phyloP scores from a whole-genome alignment of 257 asterid genomes.

The Thymus mandschuricus region DNA sequence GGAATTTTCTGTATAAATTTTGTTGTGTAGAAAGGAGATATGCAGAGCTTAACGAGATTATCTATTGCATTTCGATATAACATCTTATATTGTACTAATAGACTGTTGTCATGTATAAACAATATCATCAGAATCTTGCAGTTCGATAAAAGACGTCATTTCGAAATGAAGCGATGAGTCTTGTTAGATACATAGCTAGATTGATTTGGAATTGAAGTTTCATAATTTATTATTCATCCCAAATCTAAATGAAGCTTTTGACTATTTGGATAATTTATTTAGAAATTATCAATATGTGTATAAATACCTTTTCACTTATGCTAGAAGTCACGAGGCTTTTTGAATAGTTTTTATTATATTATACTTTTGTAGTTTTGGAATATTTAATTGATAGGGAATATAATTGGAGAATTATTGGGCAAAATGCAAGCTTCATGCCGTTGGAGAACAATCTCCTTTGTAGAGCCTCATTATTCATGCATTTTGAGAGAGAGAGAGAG shows the following conservation, averaged over 20 bases:
- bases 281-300: background rate
- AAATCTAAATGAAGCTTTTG: background rate
- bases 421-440: constrained; percentile 23
- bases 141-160: no score
- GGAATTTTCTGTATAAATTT: no score
- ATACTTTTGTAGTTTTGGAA: background rate
- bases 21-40: no score
- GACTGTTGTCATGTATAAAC: no score
- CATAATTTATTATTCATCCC: background rate
- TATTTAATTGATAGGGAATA: background rate
- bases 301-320: background rate
- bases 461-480: background rate
- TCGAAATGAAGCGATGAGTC: no score
- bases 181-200: no score
- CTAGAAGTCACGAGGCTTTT: background rate
- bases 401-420: background rate
- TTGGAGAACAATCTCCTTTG: background rate
- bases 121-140: no score
- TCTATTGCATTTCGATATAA: no score
- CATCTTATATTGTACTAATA: no score
- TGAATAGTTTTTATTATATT: background rate
- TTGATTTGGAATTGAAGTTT: no score
- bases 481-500: background rate
- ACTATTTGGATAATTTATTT: background rate
- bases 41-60: no score